Conservation (phyloP, 495 filamentous ascomycete genomes). For the Cladorrhinum samala region DNA sequence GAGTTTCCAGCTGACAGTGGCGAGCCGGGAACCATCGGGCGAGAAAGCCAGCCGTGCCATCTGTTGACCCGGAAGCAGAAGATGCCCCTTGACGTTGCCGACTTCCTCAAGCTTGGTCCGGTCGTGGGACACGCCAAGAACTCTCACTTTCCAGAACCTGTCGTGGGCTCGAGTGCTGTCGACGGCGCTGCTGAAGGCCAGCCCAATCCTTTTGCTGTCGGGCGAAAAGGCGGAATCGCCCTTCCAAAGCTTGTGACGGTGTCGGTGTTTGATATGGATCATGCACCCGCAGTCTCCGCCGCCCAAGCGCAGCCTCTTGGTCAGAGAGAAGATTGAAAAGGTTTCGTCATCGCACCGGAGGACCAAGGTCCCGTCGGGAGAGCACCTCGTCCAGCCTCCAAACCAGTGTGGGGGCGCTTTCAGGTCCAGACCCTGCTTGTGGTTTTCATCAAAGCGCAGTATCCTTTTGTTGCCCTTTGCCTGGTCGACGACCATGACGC, state of each 20-base stretch:
- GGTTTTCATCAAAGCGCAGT: neutral
- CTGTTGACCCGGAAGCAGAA: neutral
- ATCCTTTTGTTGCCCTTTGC: neutral
- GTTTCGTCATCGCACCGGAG: neutral
- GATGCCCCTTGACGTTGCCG: neutral
- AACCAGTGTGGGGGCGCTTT: neutral
- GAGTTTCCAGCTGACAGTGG: neutral
- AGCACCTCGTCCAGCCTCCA: conserved; percentile 1
- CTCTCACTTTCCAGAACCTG: neutral
- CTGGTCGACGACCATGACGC: neutral
- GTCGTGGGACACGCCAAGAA: neutral
- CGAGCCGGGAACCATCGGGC: neutral
- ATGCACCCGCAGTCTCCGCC: neutral
- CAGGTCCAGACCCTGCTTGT: neutral
- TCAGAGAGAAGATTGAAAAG: neutral
- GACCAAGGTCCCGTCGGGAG: neutral
- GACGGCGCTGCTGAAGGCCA: neutral
- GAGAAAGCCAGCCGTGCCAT: neutral
- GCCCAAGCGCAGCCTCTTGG: neutral
- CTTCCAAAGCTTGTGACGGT: neutral
- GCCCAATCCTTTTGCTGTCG: neutral
- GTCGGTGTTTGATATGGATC: neutral
- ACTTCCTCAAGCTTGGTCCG: neutral
- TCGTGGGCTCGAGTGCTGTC: neutral
- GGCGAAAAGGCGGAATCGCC: neutral